phyloP scores from a whole-genome alignment of 108 stramenopile genomes.

The Pseudonitzschia pungens region DNA sequence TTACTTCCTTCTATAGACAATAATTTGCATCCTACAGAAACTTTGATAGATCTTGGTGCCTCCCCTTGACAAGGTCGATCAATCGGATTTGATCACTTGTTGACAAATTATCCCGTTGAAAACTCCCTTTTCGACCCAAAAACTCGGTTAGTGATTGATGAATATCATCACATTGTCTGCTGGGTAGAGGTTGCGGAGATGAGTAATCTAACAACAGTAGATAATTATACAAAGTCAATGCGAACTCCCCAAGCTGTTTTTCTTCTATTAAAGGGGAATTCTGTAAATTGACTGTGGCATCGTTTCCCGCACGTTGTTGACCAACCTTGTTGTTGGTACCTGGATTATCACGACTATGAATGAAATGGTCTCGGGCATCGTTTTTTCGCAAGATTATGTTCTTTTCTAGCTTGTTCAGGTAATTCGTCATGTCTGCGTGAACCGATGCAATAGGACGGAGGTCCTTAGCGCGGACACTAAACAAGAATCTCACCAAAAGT shows the following conservation, averaged over 20 bases:
- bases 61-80: constrained; percentile 28
- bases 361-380: neutral
- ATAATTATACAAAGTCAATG: constrained; percentile 65
- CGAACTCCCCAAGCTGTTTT: constrained; percentile 67
- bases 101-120: neutral
- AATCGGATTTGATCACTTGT: constrained; percentile 28
- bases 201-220: constrained; percentile 74
- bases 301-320: neutral
- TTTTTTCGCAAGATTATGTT: constrained; percentile 36
- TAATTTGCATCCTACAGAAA: constrained; percentile 24
- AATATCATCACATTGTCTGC: constrained; percentile 61
- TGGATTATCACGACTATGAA: neutral
- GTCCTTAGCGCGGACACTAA: constrained; percentile 66
- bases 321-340: neutral
- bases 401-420: constrained; percentile 61
- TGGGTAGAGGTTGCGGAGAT: constrained; percentile 64
- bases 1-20: too few relatives aligned
- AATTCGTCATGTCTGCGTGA: constrained; percentile 75
- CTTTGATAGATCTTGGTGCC: constrained; percentile 35
- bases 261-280: constrained; percentile 18
- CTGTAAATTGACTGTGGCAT: constrained; percentile 9
- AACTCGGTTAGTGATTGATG: constrained; percentile 62
- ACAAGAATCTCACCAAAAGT: constrained; percentile 55
- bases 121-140: constrained; percentile 30
- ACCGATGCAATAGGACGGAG: constrained; percentile 64